Conservation (phyloP, 2,329 filamentous ascomycete species). For the Lecanicillium sp. region DNA sequence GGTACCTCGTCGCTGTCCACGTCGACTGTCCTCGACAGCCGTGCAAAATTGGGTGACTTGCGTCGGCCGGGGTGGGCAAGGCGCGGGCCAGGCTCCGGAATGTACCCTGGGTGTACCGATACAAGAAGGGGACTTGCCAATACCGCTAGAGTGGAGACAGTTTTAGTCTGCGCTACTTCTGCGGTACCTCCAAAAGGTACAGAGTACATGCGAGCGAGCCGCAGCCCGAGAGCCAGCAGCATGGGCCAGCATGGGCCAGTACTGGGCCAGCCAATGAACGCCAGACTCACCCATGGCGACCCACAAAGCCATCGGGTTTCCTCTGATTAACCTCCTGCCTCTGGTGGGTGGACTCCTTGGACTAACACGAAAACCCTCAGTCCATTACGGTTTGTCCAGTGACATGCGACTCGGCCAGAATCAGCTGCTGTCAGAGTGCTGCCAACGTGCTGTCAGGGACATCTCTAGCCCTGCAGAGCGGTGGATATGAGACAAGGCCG, state of each 20-base stretch:
- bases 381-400: too few species aligned
- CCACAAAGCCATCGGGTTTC: not conserved
- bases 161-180: not conserved
- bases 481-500: too few species aligned
- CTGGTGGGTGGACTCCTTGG: too few species aligned
- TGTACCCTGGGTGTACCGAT: not conserved
- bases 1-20: not conserved
- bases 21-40: too few species aligned
- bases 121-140: too few species aligned
- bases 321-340: not conserved
- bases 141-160: too few species aligned
- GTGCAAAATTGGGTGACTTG: constrained; percentile 9
- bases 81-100: constrained; percentile 2
- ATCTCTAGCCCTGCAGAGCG: too few species aligned
- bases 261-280: constrained; percentile 11
- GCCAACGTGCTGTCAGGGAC: too few species aligned
- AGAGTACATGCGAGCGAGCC: constrained; percentile 1
- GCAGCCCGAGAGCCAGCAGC: constrained; percentile 2
- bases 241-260: too few species aligned
- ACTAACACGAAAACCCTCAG: not conserved
- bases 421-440: too few species aligned
- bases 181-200: not conserved
- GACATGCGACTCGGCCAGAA: too few species aligned
- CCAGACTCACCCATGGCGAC: not conserved
- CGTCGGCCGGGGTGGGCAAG: not conserved